Evolutionary conservation across 2,329 filamentous ascomycete genomes (phyloP).

Genomic region (Cladosporium sp.): DNA sequence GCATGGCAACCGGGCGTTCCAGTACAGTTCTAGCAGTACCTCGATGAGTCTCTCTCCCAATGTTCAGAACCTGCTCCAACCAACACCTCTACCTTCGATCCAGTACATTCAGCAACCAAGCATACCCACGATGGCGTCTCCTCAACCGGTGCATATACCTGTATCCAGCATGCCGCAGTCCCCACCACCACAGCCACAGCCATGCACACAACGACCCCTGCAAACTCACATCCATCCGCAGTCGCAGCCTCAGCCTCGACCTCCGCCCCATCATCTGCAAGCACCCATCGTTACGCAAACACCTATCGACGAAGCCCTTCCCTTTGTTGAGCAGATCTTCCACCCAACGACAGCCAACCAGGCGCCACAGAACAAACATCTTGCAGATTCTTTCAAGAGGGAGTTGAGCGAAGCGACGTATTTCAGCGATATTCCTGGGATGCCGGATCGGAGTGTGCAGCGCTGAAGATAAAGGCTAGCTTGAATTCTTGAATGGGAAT

Average conservation of each 20-base stretch:
- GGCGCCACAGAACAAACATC: constrained; percentile 15
- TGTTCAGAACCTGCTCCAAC: not conserved
- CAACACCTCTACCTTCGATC: not conserved
- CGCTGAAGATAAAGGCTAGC: not conserved
- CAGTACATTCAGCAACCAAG: not conserved
- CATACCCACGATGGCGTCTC: not conserved
- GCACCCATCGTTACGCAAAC: not conserved
- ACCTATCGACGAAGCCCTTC: not conserved
- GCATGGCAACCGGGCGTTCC: constrained; percentile 8
- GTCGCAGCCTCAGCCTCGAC: not conserved
- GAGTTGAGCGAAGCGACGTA: constrained; percentile 20
- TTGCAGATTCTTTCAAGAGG: constrained; percentile 9
- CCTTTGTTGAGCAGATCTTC: not conserved
- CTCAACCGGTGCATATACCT: not conserved
- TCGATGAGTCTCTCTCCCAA: not conserved
- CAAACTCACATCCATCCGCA: not conserved
- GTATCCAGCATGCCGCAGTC: not conserved
- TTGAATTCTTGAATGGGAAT: no score
- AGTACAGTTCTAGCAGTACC: constrained; percentile 18
- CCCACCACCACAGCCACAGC: not conserved
- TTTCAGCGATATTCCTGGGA: constrained; percentile 18
- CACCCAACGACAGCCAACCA: not conserved
- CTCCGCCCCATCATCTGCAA: not conserved
- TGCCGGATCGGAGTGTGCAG: constrained; percentile 6
- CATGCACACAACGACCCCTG: not conserved